Conservation (phyloP, 768 basidiomycete genomes). For the Termitomyces sp. region DNA sequence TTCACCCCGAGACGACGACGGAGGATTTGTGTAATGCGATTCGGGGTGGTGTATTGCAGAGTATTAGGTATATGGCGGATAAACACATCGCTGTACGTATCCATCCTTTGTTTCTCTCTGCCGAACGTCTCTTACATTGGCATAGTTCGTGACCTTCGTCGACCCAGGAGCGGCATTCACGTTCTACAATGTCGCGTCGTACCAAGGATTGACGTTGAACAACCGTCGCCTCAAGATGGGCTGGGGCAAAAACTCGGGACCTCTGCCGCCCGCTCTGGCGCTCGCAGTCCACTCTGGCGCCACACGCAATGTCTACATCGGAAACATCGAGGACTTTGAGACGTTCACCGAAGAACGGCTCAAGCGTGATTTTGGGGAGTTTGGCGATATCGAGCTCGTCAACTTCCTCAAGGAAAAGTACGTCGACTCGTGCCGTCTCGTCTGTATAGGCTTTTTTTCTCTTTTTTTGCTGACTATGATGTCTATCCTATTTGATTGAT, state of each 20-base stretch:
- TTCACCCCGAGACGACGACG: slow-evolving; percentile 91
- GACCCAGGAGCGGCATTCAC: slow-evolving; percentile 91
- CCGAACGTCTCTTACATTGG: no score
- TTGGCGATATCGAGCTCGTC: slow-evolving; percentile 94
- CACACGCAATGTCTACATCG: slow-evolving; percentile 95
- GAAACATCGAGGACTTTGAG: slow-evolving; percentile 95
- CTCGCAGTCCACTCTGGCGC: slow-evolving; percentile 91
- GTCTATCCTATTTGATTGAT: background rate
- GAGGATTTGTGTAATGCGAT: slow-evolving; percentile 97
- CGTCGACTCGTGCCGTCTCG: no score
- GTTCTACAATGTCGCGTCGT: slow-evolving; percentile 91
- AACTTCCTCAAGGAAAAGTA: slow-evolving; percentile 95
- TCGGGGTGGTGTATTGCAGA: slow-evolving; percentile 94
- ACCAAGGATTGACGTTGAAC: slow-evolving; percentile 87
- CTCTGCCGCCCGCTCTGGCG: slow-evolving; percentile 78
- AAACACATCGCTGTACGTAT: slow-evolving; percentile 90
- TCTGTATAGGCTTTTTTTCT: no score
- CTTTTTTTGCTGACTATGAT: background rate
- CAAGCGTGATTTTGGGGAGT: slow-evolving; percentile 92
- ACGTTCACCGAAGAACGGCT: slow-evolving; percentile 86
- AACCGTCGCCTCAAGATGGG: slow-evolving; percentile 95
- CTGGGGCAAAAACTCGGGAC: slow-evolving; percentile 96
- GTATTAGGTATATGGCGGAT: slow-evolving; percentile 93
- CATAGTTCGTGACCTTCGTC: slow-evolving; percentile 92
- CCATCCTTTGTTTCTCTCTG: background rate